Percentiles rank a stretch among this genome's conserved stretches.
phyloP scores from a whole-genome alignment of 2,329 filamentous ascomycete species.

The Neoarthrinium moseri region DNA sequence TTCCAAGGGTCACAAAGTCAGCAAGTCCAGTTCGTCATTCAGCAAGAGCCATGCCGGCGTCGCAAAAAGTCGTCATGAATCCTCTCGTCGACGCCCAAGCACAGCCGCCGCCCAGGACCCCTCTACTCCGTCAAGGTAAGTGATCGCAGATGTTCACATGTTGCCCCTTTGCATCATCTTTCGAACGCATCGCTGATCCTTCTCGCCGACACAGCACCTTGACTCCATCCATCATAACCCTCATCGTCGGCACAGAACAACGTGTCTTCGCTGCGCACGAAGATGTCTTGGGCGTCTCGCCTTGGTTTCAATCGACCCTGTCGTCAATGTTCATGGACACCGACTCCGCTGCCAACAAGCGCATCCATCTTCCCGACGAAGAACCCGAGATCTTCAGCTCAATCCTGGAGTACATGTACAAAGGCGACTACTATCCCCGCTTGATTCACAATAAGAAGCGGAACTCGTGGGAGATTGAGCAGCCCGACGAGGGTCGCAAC shows the following conservation, averaged over 20 bases:
- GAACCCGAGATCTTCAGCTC: conserved; percentile 89
- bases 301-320: conserved; percentile 71
- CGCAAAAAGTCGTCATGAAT: conserved; percentile 54
- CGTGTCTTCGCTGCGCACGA: conserved; percentile 91
- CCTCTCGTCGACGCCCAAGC: conserved; percentile 44
- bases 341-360: conserved; percentile 57
- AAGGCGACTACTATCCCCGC: conserved; percentile 87
- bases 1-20: conserved; percentile 48
- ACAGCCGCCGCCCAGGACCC: conserved; percentile 43
- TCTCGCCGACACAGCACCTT: conserved; percentile 41
- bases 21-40: conserved; percentile 53
- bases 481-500: conserved; percentile 42
- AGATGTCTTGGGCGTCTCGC: conserved; percentile 74
- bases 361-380: conserved; percentile 79
- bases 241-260: conserved; percentile 77
- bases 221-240: conserved; percentile 72
- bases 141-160: neutral
- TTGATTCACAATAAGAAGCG: conserved; percentile 79
- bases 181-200: too few relatives aligned
- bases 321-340: conserved; percentile 65
- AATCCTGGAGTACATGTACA: conserved; percentile 88
- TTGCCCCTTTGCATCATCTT: conserved; percentile 5
- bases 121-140: conserved; percentile 47
- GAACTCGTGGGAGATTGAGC: conserved; percentile 81
- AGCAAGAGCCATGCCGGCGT: conserved; percentile 50